Percentiles rank a stretch among this genome's conserved stretches.
Evolutionary conservation across 306 rosid genomes (phyloP).

Genomic region (Malus sieversii): DNA sequence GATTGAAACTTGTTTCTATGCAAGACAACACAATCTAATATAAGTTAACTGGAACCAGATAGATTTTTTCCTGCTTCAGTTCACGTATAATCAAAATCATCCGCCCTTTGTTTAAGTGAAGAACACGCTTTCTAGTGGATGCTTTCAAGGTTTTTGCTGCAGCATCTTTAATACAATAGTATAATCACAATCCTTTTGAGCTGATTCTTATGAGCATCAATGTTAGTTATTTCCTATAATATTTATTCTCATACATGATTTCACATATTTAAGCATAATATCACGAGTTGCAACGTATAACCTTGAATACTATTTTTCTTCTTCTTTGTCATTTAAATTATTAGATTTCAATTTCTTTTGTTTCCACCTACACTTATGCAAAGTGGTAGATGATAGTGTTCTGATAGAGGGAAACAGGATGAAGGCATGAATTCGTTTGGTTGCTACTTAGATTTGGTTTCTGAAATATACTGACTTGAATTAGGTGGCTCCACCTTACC

Average conservation of each 20-base stretch:
- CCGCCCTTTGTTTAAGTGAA: not conserved
- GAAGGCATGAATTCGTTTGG: constrained; percentile 12
- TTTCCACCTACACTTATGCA: not conserved
- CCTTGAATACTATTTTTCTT: not conserved
- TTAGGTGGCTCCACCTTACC: constrained; percentile 57
- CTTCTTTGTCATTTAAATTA: not conserved
- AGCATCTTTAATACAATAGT: not conserved
- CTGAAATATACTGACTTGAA: constrained; percentile 18
- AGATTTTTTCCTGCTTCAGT: not conserved
- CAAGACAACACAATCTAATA: not conserved
- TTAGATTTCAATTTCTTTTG: not conserved
- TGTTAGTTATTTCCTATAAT: not conserved
- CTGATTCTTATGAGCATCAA: not conserved
- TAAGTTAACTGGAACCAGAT: not conserved
- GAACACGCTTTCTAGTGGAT: not conserved
- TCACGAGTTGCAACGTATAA: no score
- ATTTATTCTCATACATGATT: not conserved
- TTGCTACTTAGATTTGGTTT: constrained; percentile 16
- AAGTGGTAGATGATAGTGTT: not conserved
- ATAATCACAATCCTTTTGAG: not conserved
- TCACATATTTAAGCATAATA: not conserved
- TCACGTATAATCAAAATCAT: not conserved
- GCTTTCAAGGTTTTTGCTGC: not conserved
- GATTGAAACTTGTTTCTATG: not conserved
- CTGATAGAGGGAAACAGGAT: not conserved